Conservation (phyloP, 140 eudicot species). For the Oenanthe javanica region DNA sequence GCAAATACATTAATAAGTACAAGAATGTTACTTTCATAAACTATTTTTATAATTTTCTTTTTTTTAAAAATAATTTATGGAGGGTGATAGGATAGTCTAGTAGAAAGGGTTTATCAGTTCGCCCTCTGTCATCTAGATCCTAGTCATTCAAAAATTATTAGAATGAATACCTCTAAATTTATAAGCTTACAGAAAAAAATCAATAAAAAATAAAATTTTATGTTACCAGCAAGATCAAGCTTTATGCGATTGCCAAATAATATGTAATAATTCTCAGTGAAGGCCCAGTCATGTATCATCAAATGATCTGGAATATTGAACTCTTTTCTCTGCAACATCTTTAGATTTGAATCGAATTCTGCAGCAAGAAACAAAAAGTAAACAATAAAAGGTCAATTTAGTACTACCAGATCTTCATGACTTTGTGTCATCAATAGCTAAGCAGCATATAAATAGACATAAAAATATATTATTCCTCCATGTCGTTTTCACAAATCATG, state of each 20-base stretch:
- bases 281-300: constrained; percentile 96
- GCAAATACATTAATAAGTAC: too few species aligned
- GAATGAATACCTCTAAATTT: too few species aligned
- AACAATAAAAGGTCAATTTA: neutral
- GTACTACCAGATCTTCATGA: neutral
- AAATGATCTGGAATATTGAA: constrained; percentile 73
- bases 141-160: too few species aligned
- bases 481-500: constrained; percentile 6
- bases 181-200: too few species aligned
- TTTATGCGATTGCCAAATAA: constrained; percentile 78
- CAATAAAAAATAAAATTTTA: too few species aligned
- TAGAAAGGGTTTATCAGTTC: too few species aligned
- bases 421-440: constrained; percentile 2
- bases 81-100: too few species aligned
- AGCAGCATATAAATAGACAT: neutral
- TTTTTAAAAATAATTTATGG: too few species aligned
- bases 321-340: constrained; percentile 57
- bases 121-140: too few species aligned
- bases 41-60: too few species aligned
- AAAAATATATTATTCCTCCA: neutral
- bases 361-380: constrained; percentile 14
- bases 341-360: constrained; percentile 72
- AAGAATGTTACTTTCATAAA: too few species aligned
- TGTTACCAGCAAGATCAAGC: constrained; percentile 63
- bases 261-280: constrained; percentile 78